phyloP scores from a whole-genome alignment of 768 basidiomycete genomes.

The Phanerochaete carnosa region DNA sequence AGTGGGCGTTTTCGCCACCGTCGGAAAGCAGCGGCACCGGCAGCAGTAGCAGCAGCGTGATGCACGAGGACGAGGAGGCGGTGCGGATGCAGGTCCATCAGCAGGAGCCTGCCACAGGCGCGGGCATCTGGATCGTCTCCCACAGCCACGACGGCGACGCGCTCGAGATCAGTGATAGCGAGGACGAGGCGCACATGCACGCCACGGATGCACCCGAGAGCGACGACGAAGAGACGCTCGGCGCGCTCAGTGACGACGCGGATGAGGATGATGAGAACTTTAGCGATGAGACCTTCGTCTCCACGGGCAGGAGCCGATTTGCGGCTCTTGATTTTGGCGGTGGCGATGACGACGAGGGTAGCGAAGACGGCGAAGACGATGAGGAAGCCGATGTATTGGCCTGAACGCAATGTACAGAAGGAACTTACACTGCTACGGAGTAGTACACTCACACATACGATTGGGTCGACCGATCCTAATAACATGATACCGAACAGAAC shows the following conservation, averaged over 20 bases:
- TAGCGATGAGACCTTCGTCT: background rate
- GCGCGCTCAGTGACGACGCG: slow-evolving; percentile 7
- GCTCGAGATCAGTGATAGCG: slow-evolving; percentile 14
- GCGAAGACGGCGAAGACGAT: slow-evolving; percentile 9
- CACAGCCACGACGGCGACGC: slow-evolving; percentile 4
- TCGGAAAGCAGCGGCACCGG: no score
- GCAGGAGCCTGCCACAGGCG: no score
- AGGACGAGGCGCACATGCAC: slow-evolving; percentile 10
- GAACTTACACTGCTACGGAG: background rate
- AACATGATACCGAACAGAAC: background rate
- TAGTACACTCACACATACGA: background rate
- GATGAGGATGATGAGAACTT: slow-evolving; percentile 9
- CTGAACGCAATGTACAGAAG: background rate
- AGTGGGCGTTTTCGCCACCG: slow-evolving; percentile 88
- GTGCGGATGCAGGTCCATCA: no score
- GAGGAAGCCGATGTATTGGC: background rate
- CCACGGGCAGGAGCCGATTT: slow-evolving; percentile 27
- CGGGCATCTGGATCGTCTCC: slow-evolving; percentile 57
- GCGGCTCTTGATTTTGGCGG: slow-evolving; percentile 38
- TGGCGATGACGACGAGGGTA: slow-evolving; percentile 24
- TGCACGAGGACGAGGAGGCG: no score
- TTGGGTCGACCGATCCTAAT: background rate
- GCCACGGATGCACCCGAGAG: slow-evolving; percentile 15
- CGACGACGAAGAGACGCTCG: slow-evolving; percentile 30
- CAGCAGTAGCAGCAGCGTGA: no score